Percentiles rank a stretch among this genome's conserved stretches.
phyloP scores from a whole-genome alignment of 2,329 filamentous ascomycete species.

The Botryotinia narcissicola region DNA sequence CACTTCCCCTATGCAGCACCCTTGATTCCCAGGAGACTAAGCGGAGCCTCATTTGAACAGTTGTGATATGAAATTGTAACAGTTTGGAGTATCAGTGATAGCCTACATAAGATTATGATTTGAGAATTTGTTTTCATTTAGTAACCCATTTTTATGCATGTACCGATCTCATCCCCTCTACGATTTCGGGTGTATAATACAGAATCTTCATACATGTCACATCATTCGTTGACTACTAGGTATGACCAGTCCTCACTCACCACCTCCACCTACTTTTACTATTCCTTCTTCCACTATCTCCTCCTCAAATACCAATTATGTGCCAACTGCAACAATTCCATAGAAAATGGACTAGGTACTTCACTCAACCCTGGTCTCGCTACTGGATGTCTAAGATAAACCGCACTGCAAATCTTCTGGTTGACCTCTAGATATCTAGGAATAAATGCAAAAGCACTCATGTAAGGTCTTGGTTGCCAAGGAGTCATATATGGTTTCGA shows the following conservation, averaged over 20 bases:
- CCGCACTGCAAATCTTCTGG: constrained; percentile 91
- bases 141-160: not conserved
- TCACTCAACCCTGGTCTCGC: constrained; percentile 77
- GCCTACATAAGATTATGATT: not conserved
- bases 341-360: constrained; percentile 77
- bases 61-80: not conserved
- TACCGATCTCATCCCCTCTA: not conserved
- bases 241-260: not conserved
- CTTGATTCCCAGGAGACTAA: not conserved
- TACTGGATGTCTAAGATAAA: constrained; percentile 92
- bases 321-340: constrained; percentile 71
- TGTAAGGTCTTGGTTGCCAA: constrained; percentile 82
- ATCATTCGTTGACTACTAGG: constrained; percentile 7
- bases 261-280: not conserved
- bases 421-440: constrained; percentile 96
- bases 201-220: constrained; percentile 27
- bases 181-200: constrained; percentile 5
- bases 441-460: constrained; percentile 92
- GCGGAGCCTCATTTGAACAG: not conserved
- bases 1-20: not conserved
- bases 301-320: constrained; percentile 85
- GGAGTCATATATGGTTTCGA: constrained; percentile 86
- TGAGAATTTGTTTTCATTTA: not conserved
- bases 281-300: constrained; percentile 32
- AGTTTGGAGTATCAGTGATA: not conserved